These are phyloP conservation scores for Pleurotus platypus DNA, from an alignment of 768 basidiomycete genomes.

Conservation along the genomic window DNA sequence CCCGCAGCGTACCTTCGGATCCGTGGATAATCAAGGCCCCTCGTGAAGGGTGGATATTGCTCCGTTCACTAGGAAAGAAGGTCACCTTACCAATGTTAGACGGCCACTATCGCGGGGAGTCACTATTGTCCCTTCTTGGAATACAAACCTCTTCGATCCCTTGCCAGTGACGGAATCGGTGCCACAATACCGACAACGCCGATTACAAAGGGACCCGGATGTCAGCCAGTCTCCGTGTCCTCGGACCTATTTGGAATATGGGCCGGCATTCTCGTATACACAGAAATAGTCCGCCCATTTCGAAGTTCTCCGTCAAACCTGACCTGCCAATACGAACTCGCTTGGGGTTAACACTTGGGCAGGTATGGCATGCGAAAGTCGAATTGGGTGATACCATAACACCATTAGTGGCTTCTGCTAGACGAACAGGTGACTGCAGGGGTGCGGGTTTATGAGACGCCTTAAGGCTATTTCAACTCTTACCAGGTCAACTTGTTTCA, in stretches of 20 bases:
- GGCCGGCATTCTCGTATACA: not conserved
- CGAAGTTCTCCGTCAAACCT: constrained; percentile 6
- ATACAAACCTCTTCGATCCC: no score
- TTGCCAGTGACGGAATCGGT: no score
- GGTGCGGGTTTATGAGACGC: not conserved
- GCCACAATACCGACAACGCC: no score
- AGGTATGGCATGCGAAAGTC: not conserved
- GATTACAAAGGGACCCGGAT: no score
- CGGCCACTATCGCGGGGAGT: not conserved
- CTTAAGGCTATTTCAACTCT: not conserved
- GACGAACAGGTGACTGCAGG: constrained; percentile 4
- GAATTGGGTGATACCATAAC: not conserved
- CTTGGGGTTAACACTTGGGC: not conserved
- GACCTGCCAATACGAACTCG: not conserved
- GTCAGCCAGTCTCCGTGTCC: no score
- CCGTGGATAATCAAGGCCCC: not conserved
- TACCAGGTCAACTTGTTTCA: not conserved
- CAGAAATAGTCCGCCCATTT: not conserved
- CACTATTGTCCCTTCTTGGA: not conserved
- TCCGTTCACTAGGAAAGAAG: not conserved
- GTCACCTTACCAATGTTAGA: not conserved
- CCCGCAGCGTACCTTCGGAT: not conserved
- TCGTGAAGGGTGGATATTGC: not conserved
- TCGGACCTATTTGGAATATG: no score
- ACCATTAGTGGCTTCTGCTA: no score